Conservation (phyloP, 306 rosid genomes). For the Corylus avellana region DNA sequence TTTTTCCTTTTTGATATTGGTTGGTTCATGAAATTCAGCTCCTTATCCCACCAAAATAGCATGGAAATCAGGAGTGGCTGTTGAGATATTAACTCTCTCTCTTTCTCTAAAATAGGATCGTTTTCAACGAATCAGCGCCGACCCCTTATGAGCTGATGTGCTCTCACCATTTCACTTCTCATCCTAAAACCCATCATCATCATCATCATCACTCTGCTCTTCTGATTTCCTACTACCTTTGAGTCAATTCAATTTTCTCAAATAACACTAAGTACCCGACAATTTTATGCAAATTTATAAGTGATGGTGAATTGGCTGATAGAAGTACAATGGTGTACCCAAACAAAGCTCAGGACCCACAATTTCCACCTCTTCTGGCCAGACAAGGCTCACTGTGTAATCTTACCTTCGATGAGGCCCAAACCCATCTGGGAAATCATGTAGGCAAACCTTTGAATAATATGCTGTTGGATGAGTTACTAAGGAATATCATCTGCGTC, state of each 20-base stretch:
- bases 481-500: constrained; percentile 31
- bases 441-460: constrained; percentile 28
- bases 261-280: background rate
- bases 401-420: constrained; percentile 37
- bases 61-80: constrained; percentile 37
- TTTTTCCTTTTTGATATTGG: background rate
- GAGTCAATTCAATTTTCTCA: too few relatives aligned
- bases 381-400: constrained; percentile 25
- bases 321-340: constrained; percentile 30
- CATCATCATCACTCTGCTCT: too few relatives aligned
- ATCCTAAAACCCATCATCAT: too few relatives aligned
- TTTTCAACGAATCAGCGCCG: constrained; percentile 20
- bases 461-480: constrained; percentile 41
- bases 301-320: constrained; percentile 20
- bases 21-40: constrained; percentile 25
- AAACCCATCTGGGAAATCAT: constrained; percentile 32
- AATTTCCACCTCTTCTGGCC: constrained; percentile 18
- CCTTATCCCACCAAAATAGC: constrained; percentile 39
- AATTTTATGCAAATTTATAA: background rate
- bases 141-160: background rate
- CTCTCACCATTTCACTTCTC: constrained; percentile 2
- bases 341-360: constrained; percentile 28
- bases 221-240: too few relatives aligned
- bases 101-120: constrained; percentile 32
- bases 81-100: constrained; percentile 23